These are phyloP conservation scores for Entelexis paramagnoliae DNA, from an alignment of 1,139 yeast genomes.

Conservation along the genomic window DNA sequence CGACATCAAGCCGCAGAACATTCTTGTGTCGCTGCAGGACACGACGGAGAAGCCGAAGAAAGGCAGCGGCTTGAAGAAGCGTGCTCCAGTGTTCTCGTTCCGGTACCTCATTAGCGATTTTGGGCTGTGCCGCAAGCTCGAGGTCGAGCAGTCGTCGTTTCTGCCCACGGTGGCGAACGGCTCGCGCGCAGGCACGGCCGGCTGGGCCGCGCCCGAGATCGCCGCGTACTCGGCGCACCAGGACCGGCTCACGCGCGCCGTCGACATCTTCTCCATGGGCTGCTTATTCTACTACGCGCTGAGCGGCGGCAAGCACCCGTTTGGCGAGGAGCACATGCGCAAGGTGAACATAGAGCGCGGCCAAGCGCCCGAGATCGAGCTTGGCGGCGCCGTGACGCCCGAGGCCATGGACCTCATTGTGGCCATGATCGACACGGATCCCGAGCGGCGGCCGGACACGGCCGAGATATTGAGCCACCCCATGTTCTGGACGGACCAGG, in stretches of 20 bases:
- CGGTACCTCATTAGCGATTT: slow-evolving; percentile 85
- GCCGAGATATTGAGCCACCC: slow-evolving; percentile 66
- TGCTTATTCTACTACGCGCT: slow-evolving; percentile 85
- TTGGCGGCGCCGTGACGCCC: slow-evolving; percentile 41
- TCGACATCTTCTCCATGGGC: slow-evolving; percentile 89
- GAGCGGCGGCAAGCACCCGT: slow-evolving; percentile 84
- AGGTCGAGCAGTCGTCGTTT: slow-evolving; percentile 85
- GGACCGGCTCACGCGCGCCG: slow-evolving; percentile 66
- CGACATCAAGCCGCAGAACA: slow-evolving; percentile 93
- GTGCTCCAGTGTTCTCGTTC: slow-evolving; percentile 18
- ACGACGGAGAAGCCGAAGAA: slow-evolving; percentile 38
- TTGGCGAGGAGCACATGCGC: slow-evolving; percentile 77
- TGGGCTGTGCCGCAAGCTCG: slow-evolving; percentile 87
- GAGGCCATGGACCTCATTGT: slow-evolving; percentile 67
- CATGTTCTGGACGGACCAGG: slow-evolving; percentile 68
- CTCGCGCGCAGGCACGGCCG: slow-evolving; percentile 79
- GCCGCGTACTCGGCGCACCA: slow-evolving; percentile 16
- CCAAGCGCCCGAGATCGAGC: slow-evolving; percentile 36
- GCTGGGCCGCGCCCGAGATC: slow-evolving; percentile 97
- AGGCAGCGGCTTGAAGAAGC: slow-evolving; percentile 20
- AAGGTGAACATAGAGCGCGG: slow-evolving; percentile 82
- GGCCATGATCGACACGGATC: slow-evolving; percentile 61
- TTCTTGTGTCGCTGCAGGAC: slow-evolving; percentile 49
- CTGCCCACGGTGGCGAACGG: slow-evolving; percentile 72
- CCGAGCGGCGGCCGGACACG: slow-evolving; percentile 66